Evolutionary conservation across 1,284 basidiomycete genomes (phyloP), one percentile per base, ranked within the genome.

Genomic region (Pseudozyma tsukubaensis): DNA sequence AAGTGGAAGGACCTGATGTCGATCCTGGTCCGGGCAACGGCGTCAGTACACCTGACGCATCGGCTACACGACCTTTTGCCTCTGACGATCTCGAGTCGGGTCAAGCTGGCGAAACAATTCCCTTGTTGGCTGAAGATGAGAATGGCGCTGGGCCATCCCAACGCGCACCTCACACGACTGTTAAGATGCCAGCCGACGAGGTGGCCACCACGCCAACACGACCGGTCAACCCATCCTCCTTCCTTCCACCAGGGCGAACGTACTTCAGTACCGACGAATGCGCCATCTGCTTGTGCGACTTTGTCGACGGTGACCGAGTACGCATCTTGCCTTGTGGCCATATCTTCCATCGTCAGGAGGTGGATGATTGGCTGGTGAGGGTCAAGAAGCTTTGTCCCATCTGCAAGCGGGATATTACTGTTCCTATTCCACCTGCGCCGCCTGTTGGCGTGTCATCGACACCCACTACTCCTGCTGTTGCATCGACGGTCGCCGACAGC

Each of bases 301-400:
- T 84, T 66, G 68, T 70, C 34, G 82, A 84, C 36, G 82, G 83
- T 16, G 83, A 84, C 32, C 59, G 67, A 2, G 77, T 84, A 10
- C 69, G 83, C 7, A 71, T 84, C 3, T 60, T 84, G 32, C 83
- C 83, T 2, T 84, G 83, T 50, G 81, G 81, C 8, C 83, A 84
- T 43, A 70, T 83, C 13, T 84, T 81, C 64, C 83, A 84, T 47
- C 71, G 76, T 37, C 59, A 76, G 32, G 82, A 80, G 59, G 77
- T 83, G n/a, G 83, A 84, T 57, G 75, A 78, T 18, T 84, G 83
- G 83, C 67, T 84, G 18, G 67, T 76, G 13, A 55, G 72, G n/a
- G 69, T 79, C 37, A 77, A 80, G 57, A 83, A 82, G 52, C 54
- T 83, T 13, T 84, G 83, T 54, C 83, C 83, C 3, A 83, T 82